phyloP scores from a whole-genome alignment of 441 rosid species.

The Erodium moschatum region DNA sequence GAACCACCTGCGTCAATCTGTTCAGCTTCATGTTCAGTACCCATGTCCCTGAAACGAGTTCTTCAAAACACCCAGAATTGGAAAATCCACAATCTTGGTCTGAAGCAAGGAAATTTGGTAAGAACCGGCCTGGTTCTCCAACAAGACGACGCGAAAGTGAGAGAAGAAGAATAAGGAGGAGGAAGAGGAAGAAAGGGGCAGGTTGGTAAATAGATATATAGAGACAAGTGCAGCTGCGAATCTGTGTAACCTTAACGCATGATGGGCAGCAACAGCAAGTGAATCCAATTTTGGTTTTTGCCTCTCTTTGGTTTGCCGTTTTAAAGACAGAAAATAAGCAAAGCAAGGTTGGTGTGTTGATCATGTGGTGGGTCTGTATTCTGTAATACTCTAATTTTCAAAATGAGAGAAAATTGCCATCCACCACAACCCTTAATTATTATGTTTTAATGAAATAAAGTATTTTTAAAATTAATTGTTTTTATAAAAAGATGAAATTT shows the following conservation, averaged over 20 bases:
- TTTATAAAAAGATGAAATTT: too few species aligned
- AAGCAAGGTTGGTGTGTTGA: too few species aligned
- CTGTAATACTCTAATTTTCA: too few species aligned
- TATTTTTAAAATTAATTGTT: too few species aligned
- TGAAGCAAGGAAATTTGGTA: conserved; percentile 1
- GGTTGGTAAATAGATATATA: not conserved
- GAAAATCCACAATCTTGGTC: conserved; percentile 9
- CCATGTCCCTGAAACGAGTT: conserved; percentile 28
- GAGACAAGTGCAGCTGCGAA: not conserved
- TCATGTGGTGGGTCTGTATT: too few species aligned
- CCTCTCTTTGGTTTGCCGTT: not conserved
- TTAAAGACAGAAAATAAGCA: too few species aligned
- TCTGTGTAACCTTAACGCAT: too few species aligned
- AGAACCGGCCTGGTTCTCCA: not conserved
- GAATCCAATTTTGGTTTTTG: not conserved
- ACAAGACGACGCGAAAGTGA: not conserved
- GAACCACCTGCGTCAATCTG: not conserved
- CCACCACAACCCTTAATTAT: too few species aligned
- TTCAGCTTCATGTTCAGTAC: conserved; percentile 24
- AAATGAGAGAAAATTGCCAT: too few species aligned
- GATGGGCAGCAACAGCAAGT: too few species aligned
- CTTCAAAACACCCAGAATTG: conserved; percentile 14
- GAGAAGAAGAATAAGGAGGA: not conserved
- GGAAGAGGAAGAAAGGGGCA: not conserved
- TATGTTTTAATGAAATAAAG: too few species aligned